Evolutionary conservation across 768 basidiomycete genomes (phyloP).

Genomic region (Sistotremastrum niveocremeum): DNA sequence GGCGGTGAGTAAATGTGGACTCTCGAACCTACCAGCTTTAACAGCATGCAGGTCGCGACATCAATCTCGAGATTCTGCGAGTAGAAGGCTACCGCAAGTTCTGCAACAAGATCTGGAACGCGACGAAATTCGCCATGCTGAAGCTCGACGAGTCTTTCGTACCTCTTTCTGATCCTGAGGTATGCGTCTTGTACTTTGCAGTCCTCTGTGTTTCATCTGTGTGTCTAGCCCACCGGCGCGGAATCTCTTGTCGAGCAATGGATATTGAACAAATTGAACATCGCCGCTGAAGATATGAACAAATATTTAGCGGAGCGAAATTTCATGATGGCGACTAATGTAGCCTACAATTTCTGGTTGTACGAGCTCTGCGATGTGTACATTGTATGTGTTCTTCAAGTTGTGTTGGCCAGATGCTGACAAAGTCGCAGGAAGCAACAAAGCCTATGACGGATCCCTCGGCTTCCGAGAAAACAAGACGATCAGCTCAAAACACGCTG

Average conservation of each 20-base stretch:
- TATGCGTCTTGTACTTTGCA: constrained; percentile 16
- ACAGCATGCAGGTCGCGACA: constrained; percentile 62
- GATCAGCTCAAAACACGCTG: constrained; percentile 88
- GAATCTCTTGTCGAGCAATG: constrained; percentile 90
- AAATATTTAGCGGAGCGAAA: constrained; percentile 62
- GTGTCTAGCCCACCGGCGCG: constrained; percentile 61
- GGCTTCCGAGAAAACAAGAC: constrained; percentile 43
- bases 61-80: constrained; percentile 89
- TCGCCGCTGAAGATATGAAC: constrained; percentile 68
- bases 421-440: constrained; percentile 73
- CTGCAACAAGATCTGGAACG: constrained; percentile 99
- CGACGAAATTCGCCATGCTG: constrained; percentile 98
- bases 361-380: constrained; percentile 99
- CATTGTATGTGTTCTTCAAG: constrained; percentile 45
- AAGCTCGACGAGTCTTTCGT: constrained; percentile 80
- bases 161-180: constrained; percentile 57
- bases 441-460: constrained; percentile 90
- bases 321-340: constrained; percentile 83
- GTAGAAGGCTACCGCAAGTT: constrained; percentile 99
- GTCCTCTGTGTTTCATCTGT: background rate
- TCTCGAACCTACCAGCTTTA: background rate
- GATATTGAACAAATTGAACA: constrained; percentile 89
- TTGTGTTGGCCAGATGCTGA: background rate
- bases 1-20: constrained; percentile 40
- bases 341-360: constrained; percentile 89